phyloP scores from a whole-genome alignment of 2,329 filamentous ascomycete species.

The Phoma sp. region DNA sequence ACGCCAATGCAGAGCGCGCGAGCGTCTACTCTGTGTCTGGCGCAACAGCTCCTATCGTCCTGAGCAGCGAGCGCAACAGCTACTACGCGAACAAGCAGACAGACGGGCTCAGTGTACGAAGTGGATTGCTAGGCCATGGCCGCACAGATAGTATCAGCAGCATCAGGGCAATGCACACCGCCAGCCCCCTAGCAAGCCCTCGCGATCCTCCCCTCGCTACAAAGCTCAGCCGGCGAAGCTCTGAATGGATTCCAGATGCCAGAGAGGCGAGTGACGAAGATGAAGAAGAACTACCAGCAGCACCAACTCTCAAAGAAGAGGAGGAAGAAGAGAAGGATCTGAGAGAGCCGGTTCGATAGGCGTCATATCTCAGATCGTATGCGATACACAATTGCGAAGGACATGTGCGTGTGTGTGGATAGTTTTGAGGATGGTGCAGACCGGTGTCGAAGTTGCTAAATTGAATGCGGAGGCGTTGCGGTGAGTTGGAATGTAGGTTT shows the following conservation, averaged over 20 bases:
- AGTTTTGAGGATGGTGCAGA: background rate
- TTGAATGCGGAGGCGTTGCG: conserved; percentile 14
- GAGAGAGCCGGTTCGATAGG: background rate
- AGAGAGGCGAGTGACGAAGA: conserved; percentile 38
- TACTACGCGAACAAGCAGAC: conserved; percentile 69
- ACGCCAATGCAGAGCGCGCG: conserved; percentile 69
- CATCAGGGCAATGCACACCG: conserved; percentile 60
- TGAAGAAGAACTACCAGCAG: conserved; percentile 23
- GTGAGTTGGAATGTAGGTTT: background rate
- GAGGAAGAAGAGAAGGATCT: conserved; percentile 4
- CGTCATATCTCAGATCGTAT: background rate
- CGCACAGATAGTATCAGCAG: conserved; percentile 83
- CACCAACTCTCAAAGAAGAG: background rate
- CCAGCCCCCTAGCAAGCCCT: conserved; percentile 67
- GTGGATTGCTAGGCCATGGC: conserved; percentile 76
- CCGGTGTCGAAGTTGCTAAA: conserved; percentile 1
- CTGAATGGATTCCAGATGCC: conserved; percentile 45
- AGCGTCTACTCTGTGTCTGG: conserved; percentile 83
- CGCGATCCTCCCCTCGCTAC: conserved; percentile 44
- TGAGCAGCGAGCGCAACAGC: conserved; percentile 80
- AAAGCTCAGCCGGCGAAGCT: conserved; percentile 42
- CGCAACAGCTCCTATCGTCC: conserved; percentile 62
- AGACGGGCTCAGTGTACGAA: conserved; percentile 79
- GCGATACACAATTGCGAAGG: background rate
- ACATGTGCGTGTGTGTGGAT: background rate